Percentiles rank a stretch among this genome's conserved stretches.
Conservation (phyloP, 371 early-diverging fungal species). For the Mortierella sp. region DNA sequence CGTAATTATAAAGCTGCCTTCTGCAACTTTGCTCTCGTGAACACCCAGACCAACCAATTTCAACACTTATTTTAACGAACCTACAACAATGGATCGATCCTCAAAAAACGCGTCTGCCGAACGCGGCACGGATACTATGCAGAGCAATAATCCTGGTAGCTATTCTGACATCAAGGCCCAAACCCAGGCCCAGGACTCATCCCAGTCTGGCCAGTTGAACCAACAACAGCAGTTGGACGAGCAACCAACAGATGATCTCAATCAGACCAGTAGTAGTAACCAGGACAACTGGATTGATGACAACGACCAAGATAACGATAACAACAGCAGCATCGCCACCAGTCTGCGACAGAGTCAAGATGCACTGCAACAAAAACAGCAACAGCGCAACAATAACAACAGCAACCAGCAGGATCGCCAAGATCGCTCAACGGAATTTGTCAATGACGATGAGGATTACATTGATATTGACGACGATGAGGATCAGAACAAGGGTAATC, state of each 20-base stretch:
- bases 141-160: not conserved
- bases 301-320: not conserved
- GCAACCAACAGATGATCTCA: no score
- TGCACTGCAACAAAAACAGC: no score
- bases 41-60: no score
- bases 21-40: no score
- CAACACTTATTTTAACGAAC: no score
- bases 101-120: not conserved
- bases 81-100: conserved; percentile 2
- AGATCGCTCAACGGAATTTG: not conserved
- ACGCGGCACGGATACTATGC: not conserved
- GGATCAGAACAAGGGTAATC: not conserved
- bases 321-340: not conserved
- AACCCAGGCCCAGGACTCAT: not conserved
- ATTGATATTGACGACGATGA: conserved; percentile 1
- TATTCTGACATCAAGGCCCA: not conserved
- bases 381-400: not conserved
- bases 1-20: no score
- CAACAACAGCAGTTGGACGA: not conserved
- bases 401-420: not conserved
- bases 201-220: no score
- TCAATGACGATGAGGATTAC: conserved; percentile 8
- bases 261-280: not conserved
- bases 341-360: no score
- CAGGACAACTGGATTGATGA: not conserved